phyloP scores from a whole-genome alignment of 2,329 filamentous ascomycete species.

The Rutstroemia sp. region DNA sequence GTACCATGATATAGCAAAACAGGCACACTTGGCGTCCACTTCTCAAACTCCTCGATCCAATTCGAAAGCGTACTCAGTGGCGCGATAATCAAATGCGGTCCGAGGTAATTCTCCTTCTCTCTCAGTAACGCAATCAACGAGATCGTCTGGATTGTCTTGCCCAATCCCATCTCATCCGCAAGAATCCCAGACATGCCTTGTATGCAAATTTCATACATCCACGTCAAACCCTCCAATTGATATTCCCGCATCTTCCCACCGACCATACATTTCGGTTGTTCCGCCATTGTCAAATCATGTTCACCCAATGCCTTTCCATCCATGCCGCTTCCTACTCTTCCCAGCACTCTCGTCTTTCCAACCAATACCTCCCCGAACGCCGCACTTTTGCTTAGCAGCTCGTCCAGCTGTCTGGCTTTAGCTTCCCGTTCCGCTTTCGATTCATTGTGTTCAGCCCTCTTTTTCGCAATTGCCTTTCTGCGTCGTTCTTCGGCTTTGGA shows the following conservation, averaged over 20 bases:
- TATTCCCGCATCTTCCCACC: slow-evolving; percentile 91
- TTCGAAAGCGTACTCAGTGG: slow-evolving; percentile 89
- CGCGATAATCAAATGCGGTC: slow-evolving; percentile 84
- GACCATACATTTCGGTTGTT: slow-evolving; percentile 77
- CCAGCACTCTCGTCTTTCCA: slow-evolving; percentile 55
- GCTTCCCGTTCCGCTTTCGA: slow-evolving; percentile 47
- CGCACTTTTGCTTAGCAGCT: slow-evolving; percentile 50
- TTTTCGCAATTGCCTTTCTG: slow-evolving; percentile 31
- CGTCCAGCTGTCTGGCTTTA: slow-evolving; percentile 53
- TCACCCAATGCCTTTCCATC: slow-evolving; percentile 54
- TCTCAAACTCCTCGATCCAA: slow-evolving; percentile 89
- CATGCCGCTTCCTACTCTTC: slow-evolving; percentile 52
- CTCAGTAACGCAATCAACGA: slow-evolving; percentile 65
- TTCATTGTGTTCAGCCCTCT: slow-evolving; percentile 37
- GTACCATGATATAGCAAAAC: slow-evolving; percentile 87
- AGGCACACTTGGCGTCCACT: slow-evolving; percentile 84
- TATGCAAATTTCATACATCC: slow-evolving; percentile 65
- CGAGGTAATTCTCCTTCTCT: slow-evolving; percentile 74
- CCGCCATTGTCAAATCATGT: slow-evolving; percentile 68
- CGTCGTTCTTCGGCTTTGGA: slow-evolving; percentile 35
- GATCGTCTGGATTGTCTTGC: slow-evolving; percentile 48
- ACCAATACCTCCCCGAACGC: slow-evolving; percentile 57
- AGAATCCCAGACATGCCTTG: slow-evolving; percentile 58
- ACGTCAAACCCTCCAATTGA: slow-evolving; percentile 88
- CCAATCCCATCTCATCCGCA: slow-evolving; percentile 55